A percentile compares a stretch with the other conserved stretches of the same genome.
These are phyloP conservation scores for Rhizopogon vesiculosus DNA, from an alignment of 768 basidiomycete species.

Conservation along the genomic window DNA sequence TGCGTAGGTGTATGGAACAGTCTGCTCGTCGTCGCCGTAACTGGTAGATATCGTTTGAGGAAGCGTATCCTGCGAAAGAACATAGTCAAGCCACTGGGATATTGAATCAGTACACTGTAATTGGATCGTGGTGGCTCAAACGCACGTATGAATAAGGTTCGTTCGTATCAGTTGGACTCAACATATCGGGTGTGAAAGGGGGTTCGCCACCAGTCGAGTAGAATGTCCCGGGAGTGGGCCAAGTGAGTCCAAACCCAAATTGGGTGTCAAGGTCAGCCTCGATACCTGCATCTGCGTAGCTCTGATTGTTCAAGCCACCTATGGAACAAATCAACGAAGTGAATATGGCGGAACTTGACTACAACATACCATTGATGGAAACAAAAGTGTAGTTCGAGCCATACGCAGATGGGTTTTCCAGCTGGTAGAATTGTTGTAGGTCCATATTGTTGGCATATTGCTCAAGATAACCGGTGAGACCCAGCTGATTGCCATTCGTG, in stretches of 20 bases:
- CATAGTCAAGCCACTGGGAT: constrained; percentile 58
- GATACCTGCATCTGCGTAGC: constrained; percentile 40
- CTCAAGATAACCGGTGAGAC: constrained; percentile 50
- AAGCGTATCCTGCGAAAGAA: constrained; percentile 37
- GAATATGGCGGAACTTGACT: background rate
- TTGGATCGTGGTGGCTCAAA: background rate
- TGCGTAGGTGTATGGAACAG: constrained; percentile 60
- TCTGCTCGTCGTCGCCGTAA: constrained; percentile 71
- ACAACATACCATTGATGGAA: constrained; percentile 47
- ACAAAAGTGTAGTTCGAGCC: constrained; percentile 49
- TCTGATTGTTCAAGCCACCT: constrained; percentile 65
- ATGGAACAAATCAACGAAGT: constrained; percentile 4
- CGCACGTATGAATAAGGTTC: constrained; percentile 47
- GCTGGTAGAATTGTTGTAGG: constrained; percentile 45
- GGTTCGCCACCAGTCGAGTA: constrained; percentile 61
- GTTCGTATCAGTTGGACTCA: constrained; percentile 38
- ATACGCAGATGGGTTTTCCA: constrained; percentile 44
- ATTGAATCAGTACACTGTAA: background rate
- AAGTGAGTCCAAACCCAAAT: constrained; percentile 61
- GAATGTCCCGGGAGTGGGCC: constrained; percentile 55
- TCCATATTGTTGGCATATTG: constrained; percentile 53
- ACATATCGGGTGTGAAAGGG: constrained; percentile 48
- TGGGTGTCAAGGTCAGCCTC: constrained; percentile 71
- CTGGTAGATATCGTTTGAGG: constrained; percentile 68
- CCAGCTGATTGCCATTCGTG: constrained; percentile 43